A percentile compares a stretch with the other conserved stretches of the same genome.
Evolutionary conservation across 108 stramenopile genomes (phyloP).

Genomic region (Cylindrotheca fusiformis): DNA sequence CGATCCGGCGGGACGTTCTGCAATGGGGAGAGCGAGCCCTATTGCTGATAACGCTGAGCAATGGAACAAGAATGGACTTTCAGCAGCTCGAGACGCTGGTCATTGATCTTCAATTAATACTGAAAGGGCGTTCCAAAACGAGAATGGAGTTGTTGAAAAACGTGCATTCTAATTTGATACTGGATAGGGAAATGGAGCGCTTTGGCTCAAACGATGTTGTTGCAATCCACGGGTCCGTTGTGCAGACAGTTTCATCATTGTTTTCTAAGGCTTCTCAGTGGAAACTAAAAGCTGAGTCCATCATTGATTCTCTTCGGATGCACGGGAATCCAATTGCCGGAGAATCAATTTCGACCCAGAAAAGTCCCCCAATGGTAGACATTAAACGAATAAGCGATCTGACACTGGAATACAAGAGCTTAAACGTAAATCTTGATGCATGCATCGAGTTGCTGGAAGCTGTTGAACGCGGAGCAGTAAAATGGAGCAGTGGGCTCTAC

Average conservation of each 20-base stretch:
- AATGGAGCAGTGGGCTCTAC: slow-evolving; percentile 41
- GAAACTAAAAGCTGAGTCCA: slow-evolving; percentile 39
- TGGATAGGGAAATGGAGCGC: slow-evolving; percentile 45
- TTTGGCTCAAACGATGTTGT: slow-evolving; percentile 46
- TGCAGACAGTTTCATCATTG: background rate
- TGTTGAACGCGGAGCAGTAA: slow-evolving; percentile 32
- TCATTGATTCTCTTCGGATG: slow-evolving; percentile 26
- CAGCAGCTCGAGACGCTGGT: slow-evolving; percentile 11
- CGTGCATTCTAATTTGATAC: slow-evolving; percentile 23
- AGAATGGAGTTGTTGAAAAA: slow-evolving; percentile 30
- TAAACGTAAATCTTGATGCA: slow-evolving; percentile 41
- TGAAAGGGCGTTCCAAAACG: slow-evolving; percentile 30
- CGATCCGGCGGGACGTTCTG: slow-evolving; percentile 48
- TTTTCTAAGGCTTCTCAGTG: slow-evolving; percentile 29
- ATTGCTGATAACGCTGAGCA: slow-evolving; percentile 1
- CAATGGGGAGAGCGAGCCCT: slow-evolving; percentile 46
- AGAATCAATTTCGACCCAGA: slow-evolving; percentile 6
- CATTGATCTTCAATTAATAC: slow-evolving; percentile 20
- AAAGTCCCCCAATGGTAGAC: slow-evolving; percentile 45
- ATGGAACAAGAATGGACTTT: background rate
- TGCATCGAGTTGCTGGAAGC: slow-evolving; percentile 24
- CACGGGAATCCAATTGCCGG: slow-evolving; percentile 35
- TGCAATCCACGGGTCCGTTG: background rate
- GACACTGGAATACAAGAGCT: slow-evolving; percentile 28
- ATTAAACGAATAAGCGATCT: slow-evolving; percentile 42